phyloP scores from a whole-genome alignment of 768 basidiomycete genomes.

The Lentinula sp. region DNA sequence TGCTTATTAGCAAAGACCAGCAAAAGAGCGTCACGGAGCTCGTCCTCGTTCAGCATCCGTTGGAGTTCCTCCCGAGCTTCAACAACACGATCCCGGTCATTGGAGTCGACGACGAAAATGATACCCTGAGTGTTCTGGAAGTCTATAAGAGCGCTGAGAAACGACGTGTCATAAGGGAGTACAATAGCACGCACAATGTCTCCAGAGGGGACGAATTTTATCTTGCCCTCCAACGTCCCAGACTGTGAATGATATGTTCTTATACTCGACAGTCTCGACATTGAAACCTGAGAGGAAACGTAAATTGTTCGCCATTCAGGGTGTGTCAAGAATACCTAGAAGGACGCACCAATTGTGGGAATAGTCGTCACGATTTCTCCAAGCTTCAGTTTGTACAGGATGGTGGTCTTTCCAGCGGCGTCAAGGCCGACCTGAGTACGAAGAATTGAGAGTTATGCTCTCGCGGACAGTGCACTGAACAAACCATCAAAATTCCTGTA shows the following conservation, averaged over 20 bases:
- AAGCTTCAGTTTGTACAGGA: constrained; percentile 98
- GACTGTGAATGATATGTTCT: constrained; percentile 99
- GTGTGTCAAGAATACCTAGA: constrained; percentile 5
- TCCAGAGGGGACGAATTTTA: constrained; percentile 99
- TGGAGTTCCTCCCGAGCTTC: constrained; percentile 99
- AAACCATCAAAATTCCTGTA: constrained; percentile 93
- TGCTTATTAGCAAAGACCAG: constrained; percentile 99
- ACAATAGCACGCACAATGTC: constrained; percentile 81
- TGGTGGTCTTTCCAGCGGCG: constrained; percentile 98
- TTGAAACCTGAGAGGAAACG: constrained; percentile 77
- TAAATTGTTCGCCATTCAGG: constrained; percentile 13
- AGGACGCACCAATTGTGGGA: constrained; percentile 85
- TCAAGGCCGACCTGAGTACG: constrained; percentile 87
- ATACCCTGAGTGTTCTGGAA: constrained; percentile 99
- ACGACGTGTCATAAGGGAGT: constrained; percentile 12
- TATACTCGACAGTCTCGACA: constrained; percentile 99
- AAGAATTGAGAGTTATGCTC: not conserved
- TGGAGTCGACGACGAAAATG: constrained; percentile 99
- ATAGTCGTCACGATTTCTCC: constrained; percentile 99
- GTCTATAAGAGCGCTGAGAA: constrained; percentile 46
- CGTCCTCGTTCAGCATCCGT: constrained; percentile 99
- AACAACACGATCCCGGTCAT: constrained; percentile 98
- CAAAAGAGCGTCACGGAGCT: constrained; percentile 96
- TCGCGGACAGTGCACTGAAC: constrained; percentile 8
- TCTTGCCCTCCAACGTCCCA: constrained; percentile 99